A percentile compares a stretch with the other conserved stretches of the same genome.
These are phyloP conservation scores for Sporopachydermia quercuum DNA, from an alignment of 805 yeast genomes.

Conservation along the genomic window DNA sequence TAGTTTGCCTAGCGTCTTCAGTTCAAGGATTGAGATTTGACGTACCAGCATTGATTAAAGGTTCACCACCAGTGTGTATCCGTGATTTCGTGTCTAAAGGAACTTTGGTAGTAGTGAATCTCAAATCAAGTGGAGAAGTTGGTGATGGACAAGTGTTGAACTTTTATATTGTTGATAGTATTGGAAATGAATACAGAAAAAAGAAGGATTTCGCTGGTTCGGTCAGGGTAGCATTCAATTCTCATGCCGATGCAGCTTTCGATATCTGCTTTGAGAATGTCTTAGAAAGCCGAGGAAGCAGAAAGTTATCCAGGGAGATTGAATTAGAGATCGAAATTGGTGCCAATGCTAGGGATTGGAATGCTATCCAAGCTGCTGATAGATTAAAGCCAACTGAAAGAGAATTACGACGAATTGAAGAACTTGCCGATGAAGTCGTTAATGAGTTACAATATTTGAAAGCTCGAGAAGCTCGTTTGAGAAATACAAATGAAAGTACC, in stretches of 20 bases:
- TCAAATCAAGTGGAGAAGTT: conserved; percentile 53
- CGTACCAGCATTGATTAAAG: neutral
- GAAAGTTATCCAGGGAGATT: conserved; percentile 45
- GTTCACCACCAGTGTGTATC: conserved; percentile 51
- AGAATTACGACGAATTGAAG: conserved; percentile 77
- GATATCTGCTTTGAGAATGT: conserved; percentile 83
- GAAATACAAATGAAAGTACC: conserved; percentile 95
- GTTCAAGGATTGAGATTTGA: conserved; percentile 2
- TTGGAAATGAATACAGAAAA: conserved; percentile 76
- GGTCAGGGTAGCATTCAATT: conserved; percentile 67
- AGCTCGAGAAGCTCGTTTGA: conserved; percentile 76
- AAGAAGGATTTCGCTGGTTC: conserved; percentile 63
- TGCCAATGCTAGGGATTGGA: conserved; percentile 97
- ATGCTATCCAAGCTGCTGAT: conserved; percentile 82
- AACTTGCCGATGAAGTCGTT: conserved; percentile 67
- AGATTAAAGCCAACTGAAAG: conserved; percentile 87
- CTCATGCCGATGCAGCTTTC: conserved; percentile 68
- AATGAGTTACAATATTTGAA: conserved; percentile 73
- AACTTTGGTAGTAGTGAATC: conserved; percentile 75
- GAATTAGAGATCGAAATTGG: conserved; percentile 92
- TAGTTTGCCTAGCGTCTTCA: neutral
- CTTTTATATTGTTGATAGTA: conserved; percentile 53
- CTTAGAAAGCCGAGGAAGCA: conserved; percentile 25
- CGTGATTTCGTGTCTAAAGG: conserved; percentile 83
- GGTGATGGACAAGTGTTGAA: conserved; percentile 83